These are phyloP conservation scores for Melaleuca alternifolia DNA, from an alignment of 345 rosid species.

Conservation along the genomic window DNA sequence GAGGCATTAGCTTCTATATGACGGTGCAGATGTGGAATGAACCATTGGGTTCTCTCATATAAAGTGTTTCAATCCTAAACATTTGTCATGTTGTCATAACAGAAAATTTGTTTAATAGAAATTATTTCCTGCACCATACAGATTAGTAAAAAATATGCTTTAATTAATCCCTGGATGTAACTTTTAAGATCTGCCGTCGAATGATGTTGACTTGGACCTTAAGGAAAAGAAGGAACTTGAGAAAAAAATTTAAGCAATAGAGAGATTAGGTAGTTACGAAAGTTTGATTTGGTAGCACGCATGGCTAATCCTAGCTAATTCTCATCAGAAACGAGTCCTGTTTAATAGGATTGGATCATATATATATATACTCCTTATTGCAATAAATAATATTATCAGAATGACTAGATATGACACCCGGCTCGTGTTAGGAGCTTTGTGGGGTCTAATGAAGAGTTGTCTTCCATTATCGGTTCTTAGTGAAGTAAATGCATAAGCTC, in stretches of 20 bases:
- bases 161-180: neutral
- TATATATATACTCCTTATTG: neutral
- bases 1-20: neutral
- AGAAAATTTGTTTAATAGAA: neutral
- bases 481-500: neutral
- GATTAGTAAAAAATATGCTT: neutral
- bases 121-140: neutral
- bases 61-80: neutral
- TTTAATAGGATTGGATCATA: neutral
- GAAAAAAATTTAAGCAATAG: neutral
- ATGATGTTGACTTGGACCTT: neutral
- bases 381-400: neutral
- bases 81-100: neutral
- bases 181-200: neutral
- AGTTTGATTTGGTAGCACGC: neutral
- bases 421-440: neutral
- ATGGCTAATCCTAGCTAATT: neutral
- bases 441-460: neutral
- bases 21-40: neutral
- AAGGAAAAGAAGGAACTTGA: neutral
- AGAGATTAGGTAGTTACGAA: neutral
- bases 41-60: neutral
- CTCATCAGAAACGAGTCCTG: neutral
- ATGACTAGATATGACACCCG: neutral
- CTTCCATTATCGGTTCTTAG: neutral